Conservation (phyloP, 805 yeast species). For the Phaffomyces opuntiae region DNA sequence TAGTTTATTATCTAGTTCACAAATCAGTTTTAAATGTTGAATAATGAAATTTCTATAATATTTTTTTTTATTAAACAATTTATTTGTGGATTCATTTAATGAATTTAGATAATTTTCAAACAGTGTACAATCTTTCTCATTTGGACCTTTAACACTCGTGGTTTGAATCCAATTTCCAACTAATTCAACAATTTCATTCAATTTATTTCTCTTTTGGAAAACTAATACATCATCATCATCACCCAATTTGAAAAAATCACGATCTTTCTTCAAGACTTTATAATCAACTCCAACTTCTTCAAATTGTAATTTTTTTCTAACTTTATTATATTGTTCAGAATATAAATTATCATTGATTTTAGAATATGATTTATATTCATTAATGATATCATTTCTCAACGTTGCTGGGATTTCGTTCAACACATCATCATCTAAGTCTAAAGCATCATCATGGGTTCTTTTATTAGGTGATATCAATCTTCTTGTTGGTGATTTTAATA, state of each 20-base stretch:
- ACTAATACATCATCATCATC: neutral
- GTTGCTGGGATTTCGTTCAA: constrained; percentile 21
- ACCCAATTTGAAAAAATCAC: neutral
- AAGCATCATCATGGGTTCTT: neutral
- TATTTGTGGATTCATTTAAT: neutral
- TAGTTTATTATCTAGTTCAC: constrained; percentile 1
- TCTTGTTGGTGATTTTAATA: constrained; percentile 10
- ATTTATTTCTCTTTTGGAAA: constrained; percentile 9
- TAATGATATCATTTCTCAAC: constrained; percentile 11
- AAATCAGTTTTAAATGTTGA: constrained; percentile 3
- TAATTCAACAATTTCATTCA: constrained; percentile 29
- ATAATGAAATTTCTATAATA: constrained; percentile 9
- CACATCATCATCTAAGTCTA: constrained; percentile 13
- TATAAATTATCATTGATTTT: constrained; percentile 9
- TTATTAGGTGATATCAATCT: neutral
- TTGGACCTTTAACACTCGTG: constrained; percentile 32
- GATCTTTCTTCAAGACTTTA: neutral
- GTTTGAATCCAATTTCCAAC: constrained; percentile 31
- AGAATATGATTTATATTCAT: constrained; percentile 17
- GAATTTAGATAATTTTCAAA: constrained; percentile 29
- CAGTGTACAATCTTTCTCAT: constrained; percentile 30
- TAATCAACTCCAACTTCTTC: neutral
- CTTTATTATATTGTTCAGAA: constrained; percentile 10
- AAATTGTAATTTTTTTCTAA: constrained; percentile 5
- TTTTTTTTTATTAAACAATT: constrained; percentile 15